Percentiles rank a stretch among this genome's conserved stretches.
These are phyloP conservation scores for Podila horticola DNA, from an alignment of 192 early-diverging fungal species.

Conservation along the genomic window DNA sequence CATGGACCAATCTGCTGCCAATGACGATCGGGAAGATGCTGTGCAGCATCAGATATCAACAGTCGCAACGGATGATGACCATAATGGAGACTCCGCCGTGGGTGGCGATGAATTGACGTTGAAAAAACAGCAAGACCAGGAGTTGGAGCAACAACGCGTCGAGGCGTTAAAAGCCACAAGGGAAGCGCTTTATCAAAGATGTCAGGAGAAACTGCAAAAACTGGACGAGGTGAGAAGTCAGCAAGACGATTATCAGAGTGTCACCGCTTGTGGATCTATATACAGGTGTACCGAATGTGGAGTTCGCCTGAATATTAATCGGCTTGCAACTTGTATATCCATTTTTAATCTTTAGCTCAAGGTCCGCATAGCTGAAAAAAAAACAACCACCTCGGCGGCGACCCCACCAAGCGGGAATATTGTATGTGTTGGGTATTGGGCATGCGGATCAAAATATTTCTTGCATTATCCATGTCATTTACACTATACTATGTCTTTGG, in stretches of 20 bases:
- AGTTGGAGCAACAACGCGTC: conserved; percentile 10
- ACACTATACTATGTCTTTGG: background rate
- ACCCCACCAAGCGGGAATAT: background rate
- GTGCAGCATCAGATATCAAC: no score
- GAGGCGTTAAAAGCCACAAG: conserved; percentile 17
- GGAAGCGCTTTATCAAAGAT: conserved; percentile 26
- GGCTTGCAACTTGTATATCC: no score
- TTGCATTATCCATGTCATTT: background rate
- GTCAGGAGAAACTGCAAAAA: conserved; percentile 16
- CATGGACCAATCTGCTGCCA: no score
- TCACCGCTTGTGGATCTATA: background rate
- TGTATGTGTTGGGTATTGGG: background rate
- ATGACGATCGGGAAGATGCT: no score
- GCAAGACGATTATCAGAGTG: background rate
- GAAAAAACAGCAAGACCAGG: background rate
- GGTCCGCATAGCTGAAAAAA: conserved; percentile 1
- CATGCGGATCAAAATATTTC: background rate
- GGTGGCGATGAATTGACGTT: no score
- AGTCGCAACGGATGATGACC: no score
- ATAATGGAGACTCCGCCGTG: no score
- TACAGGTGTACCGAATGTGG: background rate
- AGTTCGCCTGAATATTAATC: background rate
- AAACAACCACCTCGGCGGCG: background rate
- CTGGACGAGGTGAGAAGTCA: conserved; percentile 17
- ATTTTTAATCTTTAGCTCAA: conserved; percentile 1